Evolutionary conservation across 192 early-diverging fungal genomes (phyloP).

Genomic region (Umbelopsis ramanniana): DNA sequence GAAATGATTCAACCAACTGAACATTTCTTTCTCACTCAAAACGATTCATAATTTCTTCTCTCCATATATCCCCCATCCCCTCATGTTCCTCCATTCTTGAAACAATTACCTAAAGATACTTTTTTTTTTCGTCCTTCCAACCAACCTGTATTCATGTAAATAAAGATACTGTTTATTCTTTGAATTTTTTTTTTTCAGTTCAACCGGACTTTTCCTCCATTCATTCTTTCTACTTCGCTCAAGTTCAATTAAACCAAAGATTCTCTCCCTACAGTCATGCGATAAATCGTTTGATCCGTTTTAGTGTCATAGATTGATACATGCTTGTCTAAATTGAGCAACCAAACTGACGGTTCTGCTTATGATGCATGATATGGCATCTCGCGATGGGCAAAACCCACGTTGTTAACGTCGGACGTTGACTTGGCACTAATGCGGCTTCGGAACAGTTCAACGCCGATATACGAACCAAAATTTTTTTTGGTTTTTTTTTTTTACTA

Average conservation of each 20-base stretch:
- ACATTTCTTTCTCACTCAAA: neutral
- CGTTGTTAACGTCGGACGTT: neutral
- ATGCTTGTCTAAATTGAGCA: no score
- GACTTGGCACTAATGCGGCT: neutral
- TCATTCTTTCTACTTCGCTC: neutral
- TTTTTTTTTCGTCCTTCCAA: no score
- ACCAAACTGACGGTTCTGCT: neutral
- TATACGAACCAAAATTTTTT: no score
- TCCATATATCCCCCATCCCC: neutral
- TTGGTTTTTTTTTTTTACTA: no score
- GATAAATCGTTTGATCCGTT: no score
- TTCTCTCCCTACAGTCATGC: neutral
- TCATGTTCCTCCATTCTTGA: neutral
- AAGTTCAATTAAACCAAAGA: neutral
- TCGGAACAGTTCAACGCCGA: neutral
- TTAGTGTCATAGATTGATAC: no score
- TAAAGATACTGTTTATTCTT: neutral
- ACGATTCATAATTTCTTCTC: neutral
- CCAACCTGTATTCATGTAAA: no score
- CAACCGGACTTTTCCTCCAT: neutral
- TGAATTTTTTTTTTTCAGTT: neutral
- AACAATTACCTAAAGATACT: neutral
- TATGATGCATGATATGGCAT: neutral
- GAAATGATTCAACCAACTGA: neutral
- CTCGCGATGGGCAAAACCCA: neutral